Percentiles rank a stretch among this genome's conserved stretches.
Evolutionary conservation across 805 yeast genomes (phyloP).

Genomic region (Teunomyces lycoperdinae): DNA sequence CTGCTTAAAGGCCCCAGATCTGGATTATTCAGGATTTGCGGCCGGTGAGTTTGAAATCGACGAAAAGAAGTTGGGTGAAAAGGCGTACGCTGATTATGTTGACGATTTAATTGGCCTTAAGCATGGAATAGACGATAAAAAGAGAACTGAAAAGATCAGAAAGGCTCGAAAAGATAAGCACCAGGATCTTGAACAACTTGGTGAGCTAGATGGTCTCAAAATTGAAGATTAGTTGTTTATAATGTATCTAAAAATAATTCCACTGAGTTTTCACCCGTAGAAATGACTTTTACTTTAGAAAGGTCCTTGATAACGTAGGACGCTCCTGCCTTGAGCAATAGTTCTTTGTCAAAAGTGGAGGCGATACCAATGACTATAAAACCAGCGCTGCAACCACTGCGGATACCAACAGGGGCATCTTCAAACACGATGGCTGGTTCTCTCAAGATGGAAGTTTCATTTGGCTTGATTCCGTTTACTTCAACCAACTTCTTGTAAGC

Average conservation of each 20-base stretch:
- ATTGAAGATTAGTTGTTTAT: constrained; percentile 9
- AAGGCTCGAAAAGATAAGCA: constrained; percentile 38
- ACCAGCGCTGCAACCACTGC: constrained; percentile 18
- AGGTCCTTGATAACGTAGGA: constrained; percentile 16
- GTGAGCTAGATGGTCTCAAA: constrained; percentile 29
- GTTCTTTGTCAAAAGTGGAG: constrained; percentile 15
- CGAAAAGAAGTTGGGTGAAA: constrained; percentile 5
- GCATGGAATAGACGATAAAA: constrained; percentile 26
- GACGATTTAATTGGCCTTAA: constrained; percentile 6
- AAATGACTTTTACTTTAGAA: constrained; percentile 7
- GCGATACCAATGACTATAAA: constrained; percentile 18
- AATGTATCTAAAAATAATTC: background rate
- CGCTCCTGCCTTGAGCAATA: constrained; percentile 16
- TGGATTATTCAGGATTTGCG: constrained; percentile 4
- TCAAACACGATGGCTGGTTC: constrained; percentile 16
- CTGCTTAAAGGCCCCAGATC: constrained; percentile 33
- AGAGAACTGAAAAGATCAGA: constrained; percentile 32
- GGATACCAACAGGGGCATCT: constrained; percentile 20
- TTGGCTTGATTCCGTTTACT: constrained; percentile 6
- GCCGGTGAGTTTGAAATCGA: constrained; percentile 6
- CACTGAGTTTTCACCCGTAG: background rate
- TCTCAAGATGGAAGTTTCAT: background rate
- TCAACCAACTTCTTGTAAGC: constrained; percentile 2
- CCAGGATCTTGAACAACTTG: constrained; percentile 23
- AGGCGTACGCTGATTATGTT: constrained; percentile 8